These are phyloP conservation scores for Auriscalpium orientale DNA, from an alignment of 768 basidiomycete species.

Conservation along the genomic window DNA sequence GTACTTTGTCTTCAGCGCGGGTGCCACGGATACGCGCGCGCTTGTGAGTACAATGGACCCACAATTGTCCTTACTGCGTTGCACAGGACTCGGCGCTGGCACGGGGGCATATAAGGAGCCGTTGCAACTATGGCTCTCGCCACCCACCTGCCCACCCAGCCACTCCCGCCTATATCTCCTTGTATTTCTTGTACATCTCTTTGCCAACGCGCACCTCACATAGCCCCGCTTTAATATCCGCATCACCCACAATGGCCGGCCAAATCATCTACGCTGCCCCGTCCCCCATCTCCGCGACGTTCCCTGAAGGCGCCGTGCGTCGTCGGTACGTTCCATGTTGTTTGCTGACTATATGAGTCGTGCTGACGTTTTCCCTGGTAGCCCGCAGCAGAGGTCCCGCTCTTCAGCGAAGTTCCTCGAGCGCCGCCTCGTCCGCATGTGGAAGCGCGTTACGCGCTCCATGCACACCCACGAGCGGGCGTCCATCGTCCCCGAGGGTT, in stretches of 20 bases:
- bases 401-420: slow-evolving; percentile 43
- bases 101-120: background rate
- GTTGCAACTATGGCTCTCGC: background rate
- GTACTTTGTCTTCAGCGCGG: background rate
- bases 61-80: background rate
- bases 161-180: background rate
- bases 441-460: slow-evolving; percentile 53
- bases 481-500: slow-evolving; percentile 51
- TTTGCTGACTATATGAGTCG: background rate
- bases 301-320: background rate
- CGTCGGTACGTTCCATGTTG: background rate
- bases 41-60: background rate
- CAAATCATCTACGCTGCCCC: background rate
- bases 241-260: background rate
- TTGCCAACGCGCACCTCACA: background rate
- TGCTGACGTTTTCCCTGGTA: background rate
- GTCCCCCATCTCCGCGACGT: background rate
- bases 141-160: background rate
- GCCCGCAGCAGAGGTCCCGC: background rate
- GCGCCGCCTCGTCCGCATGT: slow-evolving; percentile 50
- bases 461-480: slow-evolving; percentile 45
- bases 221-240: background rate
- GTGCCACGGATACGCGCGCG: background rate
- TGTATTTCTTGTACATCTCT: background rate
- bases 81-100: background rate